phyloP scores from a whole-genome alignment of 2,329 filamentous ascomycete genomes.

The Cercospora sp. region DNA sequence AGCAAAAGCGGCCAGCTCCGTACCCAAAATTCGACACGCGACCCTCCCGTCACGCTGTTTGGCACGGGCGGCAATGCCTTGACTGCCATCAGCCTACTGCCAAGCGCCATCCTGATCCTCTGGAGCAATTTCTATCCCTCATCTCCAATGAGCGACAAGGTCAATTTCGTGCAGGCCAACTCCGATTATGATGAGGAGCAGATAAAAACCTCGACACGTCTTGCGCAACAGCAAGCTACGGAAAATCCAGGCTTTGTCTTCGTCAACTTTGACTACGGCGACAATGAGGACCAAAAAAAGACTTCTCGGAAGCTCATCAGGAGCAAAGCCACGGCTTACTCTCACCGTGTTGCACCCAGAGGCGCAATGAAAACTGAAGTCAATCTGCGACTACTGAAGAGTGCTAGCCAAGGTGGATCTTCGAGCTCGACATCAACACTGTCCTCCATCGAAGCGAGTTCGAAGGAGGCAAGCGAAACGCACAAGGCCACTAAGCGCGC shows the following conservation, averaged over 20 bases:
- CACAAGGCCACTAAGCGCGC: conserved; percentile 1
- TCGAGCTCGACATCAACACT: conserved; percentile 5
- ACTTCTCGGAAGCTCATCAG: conserved; percentile 22
- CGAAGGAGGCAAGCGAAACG: background rate
- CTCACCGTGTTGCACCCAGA: conserved; percentile 24
- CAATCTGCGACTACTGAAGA: conserved; percentile 12
- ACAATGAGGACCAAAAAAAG: conserved; percentile 21
- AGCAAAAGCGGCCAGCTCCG: background rate
- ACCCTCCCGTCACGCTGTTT: background rate
- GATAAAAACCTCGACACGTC: conserved; percentile 13
- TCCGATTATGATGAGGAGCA: conserved; percentile 23
- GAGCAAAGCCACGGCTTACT: conserved; percentile 26
- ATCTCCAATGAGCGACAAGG: conserved; percentile 12
- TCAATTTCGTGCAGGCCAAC: conserved; percentile 26
- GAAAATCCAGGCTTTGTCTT: conserved; percentile 25
- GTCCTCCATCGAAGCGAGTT: background rate
- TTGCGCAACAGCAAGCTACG: conserved; percentile 16
- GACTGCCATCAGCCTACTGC: background rate
- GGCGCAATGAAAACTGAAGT: conserved; percentile 19
- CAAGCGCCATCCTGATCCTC: background rate
- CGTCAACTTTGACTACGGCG: conserved; percentile 20
- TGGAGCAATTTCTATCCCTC: background rate
- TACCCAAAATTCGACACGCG: background rate
- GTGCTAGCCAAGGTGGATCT: conserved; percentile 8
- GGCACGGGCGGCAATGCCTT: background rate